A percentile compares a stretch with the other conserved stretches of the same genome.
These are phyloP conservation scores for Mycena indigotica DNA, from an alignment of 768 basidiomycete species.

Conservation along the genomic window DNA sequence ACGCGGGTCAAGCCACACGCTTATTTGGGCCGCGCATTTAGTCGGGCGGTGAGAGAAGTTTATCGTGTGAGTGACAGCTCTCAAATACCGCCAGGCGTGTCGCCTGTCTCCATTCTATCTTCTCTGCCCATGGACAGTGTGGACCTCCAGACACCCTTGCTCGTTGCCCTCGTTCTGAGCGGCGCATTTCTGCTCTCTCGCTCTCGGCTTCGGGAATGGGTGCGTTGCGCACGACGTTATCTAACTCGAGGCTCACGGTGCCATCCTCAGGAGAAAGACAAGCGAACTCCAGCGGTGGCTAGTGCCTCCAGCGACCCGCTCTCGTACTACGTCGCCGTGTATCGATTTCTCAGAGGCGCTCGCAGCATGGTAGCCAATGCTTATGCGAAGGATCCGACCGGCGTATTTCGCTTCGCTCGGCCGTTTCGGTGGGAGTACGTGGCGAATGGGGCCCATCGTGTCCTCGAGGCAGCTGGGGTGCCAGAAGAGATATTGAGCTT, in stretches of 20 bases:
- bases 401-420: conserved; percentile 7
- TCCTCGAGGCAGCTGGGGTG: neutral
- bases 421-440: conserved; percentile 6
- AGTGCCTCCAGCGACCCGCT: neutral
- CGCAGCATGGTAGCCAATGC: neutral
- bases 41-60: neutral
- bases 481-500: conserved; percentile 4
- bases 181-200: neutral
- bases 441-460: neutral
- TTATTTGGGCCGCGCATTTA: neutral
- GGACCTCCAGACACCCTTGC: neutral
- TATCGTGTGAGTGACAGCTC: too few species aligned
- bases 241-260: neutral
- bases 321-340: conserved; percentile 1
- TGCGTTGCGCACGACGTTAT: neutral
- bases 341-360: neutral
- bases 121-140: neutral
- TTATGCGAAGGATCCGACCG: neutral
- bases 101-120: too few species aligned
- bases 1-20: neutral
- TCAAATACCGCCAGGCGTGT: too few species aligned
- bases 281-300: neutral
- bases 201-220: neutral
- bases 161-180: neutral
- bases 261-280: neutral